Base-by-base conservation (phyloP, 2,329 filamentous ascomycete species). In the Aspergillus sp. region DNA sequence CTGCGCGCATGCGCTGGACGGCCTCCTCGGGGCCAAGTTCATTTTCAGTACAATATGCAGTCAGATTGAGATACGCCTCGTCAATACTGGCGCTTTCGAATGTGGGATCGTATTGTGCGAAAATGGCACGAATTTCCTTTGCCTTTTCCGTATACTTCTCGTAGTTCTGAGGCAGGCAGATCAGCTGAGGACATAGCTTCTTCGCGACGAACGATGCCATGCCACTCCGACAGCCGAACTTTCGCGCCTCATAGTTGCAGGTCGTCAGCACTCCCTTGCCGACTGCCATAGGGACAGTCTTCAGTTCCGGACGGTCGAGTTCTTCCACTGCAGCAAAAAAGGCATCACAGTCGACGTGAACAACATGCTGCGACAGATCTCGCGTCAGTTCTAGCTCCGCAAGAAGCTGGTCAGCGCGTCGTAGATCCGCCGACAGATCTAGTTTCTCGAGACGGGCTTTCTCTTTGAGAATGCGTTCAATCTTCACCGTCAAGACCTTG, bases 131-230 rank as follows among this genome's bases (percentile, higher is more conserved):
- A 5, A 98, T 88, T 73, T 98, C 93, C 60, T 90, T 85, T 0
- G 95, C 95, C 75, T 98, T 99, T 13, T 91, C 87, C 0, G 83
- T 90, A 72, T 99, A 99, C 71, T 98, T 98, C 50, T 89, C 85
- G 69, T 96, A 96, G 71, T 96, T 96, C 61, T 92, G 83, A 5
- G 91, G 91, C 13, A 99, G 78, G 55, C 92, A 85, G 17, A 96
- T 84, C 30, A 99, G 82, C 60, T 92, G 82, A 0, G 95, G 95
- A 64, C 95, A 99, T 1, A 99, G 83, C 76, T 96, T 96, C 81
- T 90, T 92, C 13, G 95, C 95, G 30, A 98, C 93, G 70, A 98
- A 98, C 4, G 90, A 88, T 6, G 95, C 95, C 95, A 99, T 99
- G 19, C 93, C 95, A 67, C 91, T 96, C 36, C 95, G 87, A 68